Base-by-base conservation (phyloP, 2,329 filamentous ascomycete genomes). In the Chaetomiaceae sp. region DNA sequence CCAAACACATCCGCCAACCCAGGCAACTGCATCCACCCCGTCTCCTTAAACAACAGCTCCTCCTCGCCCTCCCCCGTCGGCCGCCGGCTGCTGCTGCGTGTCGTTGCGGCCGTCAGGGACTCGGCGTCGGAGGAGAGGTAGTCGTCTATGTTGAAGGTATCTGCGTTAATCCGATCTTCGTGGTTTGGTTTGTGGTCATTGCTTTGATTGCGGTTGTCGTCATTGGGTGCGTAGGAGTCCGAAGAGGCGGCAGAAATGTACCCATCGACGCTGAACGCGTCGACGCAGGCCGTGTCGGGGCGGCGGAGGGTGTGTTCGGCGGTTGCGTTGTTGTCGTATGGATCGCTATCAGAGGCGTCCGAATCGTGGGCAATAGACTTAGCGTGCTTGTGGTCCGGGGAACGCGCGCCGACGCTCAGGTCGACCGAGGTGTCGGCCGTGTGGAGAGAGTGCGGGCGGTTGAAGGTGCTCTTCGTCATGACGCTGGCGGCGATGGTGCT, bases 341-440 rank as follows among this genome's bases (percentile, higher is more conserved):
- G n/a, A n/a, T 27, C 14, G 15, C 36, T 31, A 15, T 42, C 3
- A 14, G 40, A 40, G 15, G 6, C 4, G n/a, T 38, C 37, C 1
- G 38, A 37, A n/a, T 45, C 46, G 51, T 36, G 47, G 7, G 38
- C 20, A n/a, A 14, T 43, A 11, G 49, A 51, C 55, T 46, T 22
- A 34, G 54, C 45, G 12, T 54, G 56, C 11, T 60, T 56, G 15
- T 55, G 39, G 3, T 14, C n/a, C 8, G 38, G 31, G 38, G 45
- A 34, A 52, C 23, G n/a, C 27, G 52, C 34, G 31, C 51, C 36
- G 57, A 62, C 4, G 60, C 58, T 59, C 14, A 72, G 58, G 56
- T 77, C 74, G 37, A 78, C 63, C 0, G 75, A 77, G 0, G 75
- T 78, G 25, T 69, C 71, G 8, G 71, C 68, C 0, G 75, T 77